A percentile compares a stretch with the other conserved stretches of the same genome.
Evolutionary conservation across 345 rosid genomes (phyloP).

Genomic region (Lenwebbia sp.): DNA sequence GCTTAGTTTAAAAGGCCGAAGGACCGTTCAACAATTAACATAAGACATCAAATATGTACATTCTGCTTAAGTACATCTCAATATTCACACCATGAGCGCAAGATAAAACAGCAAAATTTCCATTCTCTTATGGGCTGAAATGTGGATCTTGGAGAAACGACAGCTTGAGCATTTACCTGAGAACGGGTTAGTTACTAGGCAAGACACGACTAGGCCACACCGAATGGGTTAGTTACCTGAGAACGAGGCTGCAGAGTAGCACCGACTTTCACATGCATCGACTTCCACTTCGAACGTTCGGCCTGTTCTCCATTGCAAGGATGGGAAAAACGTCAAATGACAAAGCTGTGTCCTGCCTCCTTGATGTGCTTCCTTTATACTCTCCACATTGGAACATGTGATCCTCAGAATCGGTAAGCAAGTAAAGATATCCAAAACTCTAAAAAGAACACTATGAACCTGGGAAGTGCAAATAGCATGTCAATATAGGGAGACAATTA

Average conservation of each 20-base stretch:
- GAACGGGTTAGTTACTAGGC: no score
- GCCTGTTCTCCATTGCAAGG: not conserved
- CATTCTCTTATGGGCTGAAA: not conserved
- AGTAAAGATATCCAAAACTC: not conserved
- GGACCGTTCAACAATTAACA: not conserved
- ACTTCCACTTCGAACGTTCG: not conserved
- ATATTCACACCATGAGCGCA: not conserved
- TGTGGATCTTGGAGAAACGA: not conserved
- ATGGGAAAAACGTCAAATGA: not conserved
- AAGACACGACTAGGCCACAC: not conserved
- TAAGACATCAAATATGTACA: not conserved
- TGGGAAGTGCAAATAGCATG: not conserved
- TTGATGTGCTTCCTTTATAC: not conserved
- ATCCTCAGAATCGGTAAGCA: not conserved
- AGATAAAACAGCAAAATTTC: not conserved
- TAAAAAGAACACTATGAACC: not conserved
- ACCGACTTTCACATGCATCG: not conserved
- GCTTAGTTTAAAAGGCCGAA: not conserved
- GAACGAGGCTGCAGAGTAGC: not conserved
- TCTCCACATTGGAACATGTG: not conserved
- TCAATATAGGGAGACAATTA: not conserved
- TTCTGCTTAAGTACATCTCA: not conserved
- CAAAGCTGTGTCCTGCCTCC: not conserved
- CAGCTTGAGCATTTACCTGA: not conserved
- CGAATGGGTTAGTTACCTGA: not conserved